These are phyloP conservation scores for Amylocystis lapponica DNA, from an alignment of 768 basidiomycete species.

Conservation along the genomic window DNA sequence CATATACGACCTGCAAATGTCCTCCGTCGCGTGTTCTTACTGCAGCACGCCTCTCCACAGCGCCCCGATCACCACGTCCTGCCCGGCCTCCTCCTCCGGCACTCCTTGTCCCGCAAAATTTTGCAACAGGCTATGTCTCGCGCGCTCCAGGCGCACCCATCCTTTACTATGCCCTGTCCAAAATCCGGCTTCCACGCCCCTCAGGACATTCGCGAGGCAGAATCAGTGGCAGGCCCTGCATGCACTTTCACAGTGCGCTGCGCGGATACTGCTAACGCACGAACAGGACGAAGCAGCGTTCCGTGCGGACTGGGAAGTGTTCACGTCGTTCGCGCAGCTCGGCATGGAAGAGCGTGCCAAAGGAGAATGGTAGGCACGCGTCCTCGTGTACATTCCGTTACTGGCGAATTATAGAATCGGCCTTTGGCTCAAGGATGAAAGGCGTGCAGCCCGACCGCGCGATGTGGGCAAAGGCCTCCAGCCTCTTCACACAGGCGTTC, in stretches of 20 bases:
- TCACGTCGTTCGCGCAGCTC: conserved; percentile 62
- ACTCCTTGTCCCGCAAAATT: conserved; percentile 58
- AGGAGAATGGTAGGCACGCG: conserved; percentile 40
- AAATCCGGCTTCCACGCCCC: conserved; percentile 60
- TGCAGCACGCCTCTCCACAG: conserved; percentile 62
- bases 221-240: conserved; percentile 71
- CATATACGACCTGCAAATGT: conserved; percentile 63
- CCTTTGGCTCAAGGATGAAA: conserved; percentile 23
- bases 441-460: conserved; percentile 52
- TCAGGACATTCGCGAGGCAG: conserved; percentile 56
- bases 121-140: conserved; percentile 74
- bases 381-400: neutral
- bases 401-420: neutral
- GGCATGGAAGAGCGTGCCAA: conserved; percentile 63
- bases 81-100: conserved; percentile 33
- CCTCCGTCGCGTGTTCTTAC: conserved; percentile 58
- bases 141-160: conserved; percentile 58
- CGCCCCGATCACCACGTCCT: conserved; percentile 43
- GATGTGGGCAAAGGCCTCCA: conserved; percentile 63
- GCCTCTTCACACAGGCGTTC: conserved; percentile 57
- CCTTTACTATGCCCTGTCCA: conserved; percentile 68
- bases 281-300: conserved; percentile 40
- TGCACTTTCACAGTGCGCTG: conserved; percentile 63
- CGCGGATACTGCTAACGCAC: conserved; percentile 51
- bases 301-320: conserved; percentile 46